These are phyloP conservation scores for Aspergillus pseudoviridinutans DNA, from an alignment of 2,329 filamentous ascomycete species.

Conservation along the genomic window DNA sequence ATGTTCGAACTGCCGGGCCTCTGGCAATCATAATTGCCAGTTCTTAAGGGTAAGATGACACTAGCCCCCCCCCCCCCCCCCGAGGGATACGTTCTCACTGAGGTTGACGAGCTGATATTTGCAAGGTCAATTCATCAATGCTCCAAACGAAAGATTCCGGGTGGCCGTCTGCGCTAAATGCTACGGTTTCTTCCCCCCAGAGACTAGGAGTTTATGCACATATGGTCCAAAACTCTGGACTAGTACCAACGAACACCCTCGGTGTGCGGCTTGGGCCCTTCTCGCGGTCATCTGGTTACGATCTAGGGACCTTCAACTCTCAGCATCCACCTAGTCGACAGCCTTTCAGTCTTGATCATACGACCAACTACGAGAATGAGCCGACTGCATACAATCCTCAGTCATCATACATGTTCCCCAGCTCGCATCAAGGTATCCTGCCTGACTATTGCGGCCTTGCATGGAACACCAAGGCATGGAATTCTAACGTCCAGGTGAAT, in stretches of 20 bases:
- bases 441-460: slow-evolving; percentile 24
- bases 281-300: slow-evolving; percentile 23
- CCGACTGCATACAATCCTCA: slow-evolving; percentile 29
- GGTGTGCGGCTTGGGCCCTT: slow-evolving; percentile 17
- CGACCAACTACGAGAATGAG: slow-evolving; percentile 33
- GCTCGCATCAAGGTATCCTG: slow-evolving; percentile 26
- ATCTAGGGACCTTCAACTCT: slow-evolving; percentile 18
- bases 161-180: slow-evolving; percentile 25
- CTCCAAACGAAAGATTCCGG: slow-evolving; percentile 21
- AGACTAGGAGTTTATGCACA: slow-evolving; percentile 17
- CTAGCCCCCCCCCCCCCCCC: not conserved
- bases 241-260: slow-evolving; percentile 14
- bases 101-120: not conserved
- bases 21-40: slow-evolving; percentile 63
- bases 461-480: slow-evolving; percentile 30
- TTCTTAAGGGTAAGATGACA: slow-evolving; percentile 66
- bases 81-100: not conserved
- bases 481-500: slow-evolving; percentile 17
- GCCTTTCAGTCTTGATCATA: slow-evolving; percentile 17
- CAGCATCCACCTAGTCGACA: slow-evolving; percentile 21
- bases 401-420: slow-evolving; percentile 34
- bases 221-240: slow-evolving; percentile 8
- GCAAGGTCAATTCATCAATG: slow-evolving; percentile 33
- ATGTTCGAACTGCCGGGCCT: slow-evolving; percentile 78
- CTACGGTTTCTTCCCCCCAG: slow-evolving; percentile 15